These are phyloP conservation scores for Starmerella cellae DNA, from an alignment of 805 yeast genomes.

Conservation along the genomic window DNA sequence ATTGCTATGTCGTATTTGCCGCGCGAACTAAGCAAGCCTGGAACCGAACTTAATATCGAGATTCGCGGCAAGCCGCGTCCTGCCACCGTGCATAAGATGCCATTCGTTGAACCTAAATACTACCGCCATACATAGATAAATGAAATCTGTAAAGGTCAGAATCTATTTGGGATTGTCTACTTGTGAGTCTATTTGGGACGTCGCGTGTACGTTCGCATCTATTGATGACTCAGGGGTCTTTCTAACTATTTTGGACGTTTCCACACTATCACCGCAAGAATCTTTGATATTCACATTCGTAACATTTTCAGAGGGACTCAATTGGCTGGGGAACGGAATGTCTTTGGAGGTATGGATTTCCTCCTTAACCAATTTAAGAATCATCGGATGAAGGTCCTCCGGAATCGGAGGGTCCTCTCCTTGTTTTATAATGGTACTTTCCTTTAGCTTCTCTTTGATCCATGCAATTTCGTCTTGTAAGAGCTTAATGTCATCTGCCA, in stretches of 20 bases:
- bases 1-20: slow-evolving; percentile 85
- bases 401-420: slow-evolving; percentile 30
- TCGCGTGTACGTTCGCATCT: neutral
- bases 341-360: neutral
- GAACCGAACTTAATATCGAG: slow-evolving; percentile 57
- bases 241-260: no score
- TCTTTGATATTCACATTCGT: no score
- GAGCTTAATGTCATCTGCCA: slow-evolving; percentile 58
- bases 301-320: no score
- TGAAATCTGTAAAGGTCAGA: neutral
- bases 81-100: slow-evolving; percentile 67
- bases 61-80: slow-evolving; percentile 74
- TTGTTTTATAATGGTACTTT: slow-evolving; percentile 33
- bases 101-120: slow-evolving; percentile 66
- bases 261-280: no score
- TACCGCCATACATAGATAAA: slow-evolving; percentile 27
- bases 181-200: neutral
- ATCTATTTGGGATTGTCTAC: neutral
- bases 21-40: slow-evolving; percentile 56
- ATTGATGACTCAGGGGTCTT: no score
- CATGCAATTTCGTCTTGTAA: slow-evolving; percentile 59
- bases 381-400: slow-evolving; percentile 34
- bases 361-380: slow-evolving; percentile 25
- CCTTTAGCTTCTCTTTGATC: slow-evolving; percentile 31
- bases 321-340: no score